Evolutionary conservation across 163 green algal genomes (phyloP).

Genomic region (Scenedesmus sp.): DNA sequence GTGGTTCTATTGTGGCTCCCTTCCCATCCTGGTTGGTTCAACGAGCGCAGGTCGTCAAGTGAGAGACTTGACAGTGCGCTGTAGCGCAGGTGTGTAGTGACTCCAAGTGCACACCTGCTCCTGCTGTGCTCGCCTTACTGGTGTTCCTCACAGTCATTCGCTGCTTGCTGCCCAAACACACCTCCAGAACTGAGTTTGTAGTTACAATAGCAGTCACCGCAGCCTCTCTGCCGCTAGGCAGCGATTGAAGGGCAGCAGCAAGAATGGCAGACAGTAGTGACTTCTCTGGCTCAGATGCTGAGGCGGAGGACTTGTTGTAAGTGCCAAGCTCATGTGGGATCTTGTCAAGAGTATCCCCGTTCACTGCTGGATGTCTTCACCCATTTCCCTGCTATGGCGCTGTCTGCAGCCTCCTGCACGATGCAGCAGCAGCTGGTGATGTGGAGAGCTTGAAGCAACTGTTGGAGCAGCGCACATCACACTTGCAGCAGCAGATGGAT

Average conservation of each 20-base stretch:
- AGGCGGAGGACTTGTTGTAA: constrained; percentile 33
- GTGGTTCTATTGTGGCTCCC: background rate
- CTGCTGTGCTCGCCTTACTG: background rate
- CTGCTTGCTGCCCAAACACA: background rate
- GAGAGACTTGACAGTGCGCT: background rate
- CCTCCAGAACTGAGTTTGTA: background rate
- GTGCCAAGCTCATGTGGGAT: background rate
- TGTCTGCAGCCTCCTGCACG: constrained; percentile 71
- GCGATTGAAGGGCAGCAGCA: background rate
- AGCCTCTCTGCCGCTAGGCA: background rate
- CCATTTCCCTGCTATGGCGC: background rate
- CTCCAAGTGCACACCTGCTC: background rate
- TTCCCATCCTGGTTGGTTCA: background rate
- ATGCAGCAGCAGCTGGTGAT: constrained; percentile 75
- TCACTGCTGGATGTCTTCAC: background rate
- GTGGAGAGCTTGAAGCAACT: constrained; percentile 59
- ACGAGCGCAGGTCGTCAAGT: background rate
- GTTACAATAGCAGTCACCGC: background rate
- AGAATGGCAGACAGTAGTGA: constrained; percentile 32
- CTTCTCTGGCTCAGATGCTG: constrained; percentile 27
- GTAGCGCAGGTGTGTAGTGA: background rate
- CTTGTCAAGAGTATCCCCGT: background rate
- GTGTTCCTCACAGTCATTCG: background rate
- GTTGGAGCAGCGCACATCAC: constrained; percentile 47
- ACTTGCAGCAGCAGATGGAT: constrained; percentile 26